Percentiles rank a stretch among this genome's conserved stretches.
These are phyloP conservation scores for Aureobasidium zeae DNA, from an alignment of 2,329 filamentous ascomycete genomes.

Conservation along the genomic window DNA sequence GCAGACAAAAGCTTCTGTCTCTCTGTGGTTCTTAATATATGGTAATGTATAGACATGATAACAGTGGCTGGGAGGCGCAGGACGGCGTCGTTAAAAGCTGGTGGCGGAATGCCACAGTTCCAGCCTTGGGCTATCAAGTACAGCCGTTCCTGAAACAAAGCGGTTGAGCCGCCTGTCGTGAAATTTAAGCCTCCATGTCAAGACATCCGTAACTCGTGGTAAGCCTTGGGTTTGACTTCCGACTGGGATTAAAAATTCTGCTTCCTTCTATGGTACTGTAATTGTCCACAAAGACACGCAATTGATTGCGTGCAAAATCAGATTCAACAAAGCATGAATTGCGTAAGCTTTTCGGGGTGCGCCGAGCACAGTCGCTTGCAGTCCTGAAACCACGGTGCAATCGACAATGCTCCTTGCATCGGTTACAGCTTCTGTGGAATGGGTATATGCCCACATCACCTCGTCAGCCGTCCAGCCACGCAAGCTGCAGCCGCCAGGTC, in stretches of 20 bases:
- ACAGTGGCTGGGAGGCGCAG: too few relatives aligned
- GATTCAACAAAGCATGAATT: neutral
- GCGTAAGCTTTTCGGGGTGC: neutral
- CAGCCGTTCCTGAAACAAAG: conserved; percentile 11
- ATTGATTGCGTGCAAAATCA: neutral
- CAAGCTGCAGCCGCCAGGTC: neutral
- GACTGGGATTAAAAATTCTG: too few relatives aligned
- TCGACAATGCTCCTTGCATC: conserved; percentile 12
- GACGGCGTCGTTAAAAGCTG: too few relatives aligned
- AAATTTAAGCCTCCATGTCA: conserved; percentile 4
- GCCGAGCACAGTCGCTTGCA: conserved; percentile 5
- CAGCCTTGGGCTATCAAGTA: too few relatives aligned
- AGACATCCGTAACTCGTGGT: too few relatives aligned
- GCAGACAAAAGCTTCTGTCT: too few relatives aligned
- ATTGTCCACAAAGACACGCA: too few relatives aligned
- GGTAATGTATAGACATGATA: too few relatives aligned
- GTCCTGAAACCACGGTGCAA: conserved; percentile 11
- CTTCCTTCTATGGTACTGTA: neutral
- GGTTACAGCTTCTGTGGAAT: conserved; percentile 6
- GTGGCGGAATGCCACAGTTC: too few relatives aligned
- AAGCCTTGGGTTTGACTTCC: too few relatives aligned
- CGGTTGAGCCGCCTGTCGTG: conserved; percentile 4
- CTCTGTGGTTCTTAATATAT: too few relatives aligned
- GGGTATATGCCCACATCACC: conserved; percentile 5
- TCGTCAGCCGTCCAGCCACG: conserved; percentile 12